A percentile compares a stretch with the other conserved stretches of the same genome.
phyloP scores from a whole-genome alignment of 2,329 filamentous ascomycete species.

The Stemphylium vesicarium region DNA sequence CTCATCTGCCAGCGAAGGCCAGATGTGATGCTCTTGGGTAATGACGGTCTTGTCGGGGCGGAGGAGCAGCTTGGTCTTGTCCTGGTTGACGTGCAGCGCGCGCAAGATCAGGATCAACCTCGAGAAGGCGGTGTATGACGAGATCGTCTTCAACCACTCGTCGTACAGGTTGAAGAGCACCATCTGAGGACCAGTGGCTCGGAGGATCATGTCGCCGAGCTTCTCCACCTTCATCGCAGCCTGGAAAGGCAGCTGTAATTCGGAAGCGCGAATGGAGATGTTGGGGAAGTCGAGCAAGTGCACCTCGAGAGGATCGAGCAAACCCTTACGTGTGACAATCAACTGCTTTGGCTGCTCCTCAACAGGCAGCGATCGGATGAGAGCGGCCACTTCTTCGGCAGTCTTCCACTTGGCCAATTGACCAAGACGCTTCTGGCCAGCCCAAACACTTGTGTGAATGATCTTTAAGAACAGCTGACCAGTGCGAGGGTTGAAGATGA shows the following conservation, averaged over 20 bases:
- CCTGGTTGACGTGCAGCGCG: conserved; percentile 94
- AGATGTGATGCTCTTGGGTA: conserved; percentile 98
- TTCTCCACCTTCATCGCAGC: conserved; percentile 99
- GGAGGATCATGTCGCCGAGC: conserved; percentile 96
- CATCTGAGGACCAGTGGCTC: conserved; percentile 99
- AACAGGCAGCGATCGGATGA: conserved; percentile 92
- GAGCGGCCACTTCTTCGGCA: conserved; percentile 96
- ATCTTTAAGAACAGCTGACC: conserved; percentile 99
- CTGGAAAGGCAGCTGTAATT: conserved; percentile 97
- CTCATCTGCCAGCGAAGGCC: conserved; percentile 91
- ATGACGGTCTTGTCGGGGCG: conserved; percentile 98
- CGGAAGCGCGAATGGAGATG: conserved; percentile 96
- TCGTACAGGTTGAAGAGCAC: conserved; percentile 99
- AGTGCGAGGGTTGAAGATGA: conserved; percentile 99
- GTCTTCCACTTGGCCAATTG: conserved; percentile 99
- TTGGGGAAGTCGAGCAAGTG: conserved; percentile 98
- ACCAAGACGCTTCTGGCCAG: conserved; percentile 97
- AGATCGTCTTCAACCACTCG: conserved; percentile 98
- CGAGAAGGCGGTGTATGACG: conserved; percentile 98
- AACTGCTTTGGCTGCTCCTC: conserved; percentile 99
- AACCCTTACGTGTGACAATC: conserved; percentile 96
- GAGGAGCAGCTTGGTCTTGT: conserved; percentile 95
- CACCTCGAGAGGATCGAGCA: conserved; percentile 95
- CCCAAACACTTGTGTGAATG: conserved; percentile 99
- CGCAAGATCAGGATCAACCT: conserved; percentile 91